A percentile compares a stretch with the other conserved stretches of the same genome.
Evolutionary conservation across 805 yeast genomes (phyloP).

Genomic region (Pichia nakasei): DNA sequence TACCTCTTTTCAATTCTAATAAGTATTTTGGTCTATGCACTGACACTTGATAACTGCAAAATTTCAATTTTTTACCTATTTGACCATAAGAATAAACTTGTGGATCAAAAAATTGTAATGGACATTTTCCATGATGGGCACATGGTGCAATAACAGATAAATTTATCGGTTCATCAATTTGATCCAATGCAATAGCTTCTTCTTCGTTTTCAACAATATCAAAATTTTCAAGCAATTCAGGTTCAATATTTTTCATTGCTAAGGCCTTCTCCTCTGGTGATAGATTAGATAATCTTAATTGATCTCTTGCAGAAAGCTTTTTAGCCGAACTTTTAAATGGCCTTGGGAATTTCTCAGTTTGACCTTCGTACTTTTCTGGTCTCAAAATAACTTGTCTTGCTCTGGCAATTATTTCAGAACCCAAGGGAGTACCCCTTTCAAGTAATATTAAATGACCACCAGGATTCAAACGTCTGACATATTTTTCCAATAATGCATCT

Average conservation of each 20-base stretch:
- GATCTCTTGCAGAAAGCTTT: constrained; percentile 3
- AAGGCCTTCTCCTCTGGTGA: constrained; percentile 13
- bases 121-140: constrained; percentile 78
- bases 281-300: constrained; percentile 6
- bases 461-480: constrained; percentile 58
- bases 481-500: constrained; percentile 53
- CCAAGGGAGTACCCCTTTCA: constrained; percentile 85
- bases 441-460: constrained; percentile 70
- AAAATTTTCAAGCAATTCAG: constrained; percentile 19
- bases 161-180: constrained; percentile 29
- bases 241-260: constrained; percentile 16
- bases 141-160: constrained; percentile 81
- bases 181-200: constrained; percentile 4
- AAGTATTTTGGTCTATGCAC: constrained; percentile 71
- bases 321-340: constrained; percentile 41
- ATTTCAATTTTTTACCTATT: constrained; percentile 51
- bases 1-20: constrained; percentile 82
- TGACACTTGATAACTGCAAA: constrained; percentile 67
- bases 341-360: constrained; percentile 58
- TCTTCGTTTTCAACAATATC: constrained; percentile 15
- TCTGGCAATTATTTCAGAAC: constrained; percentile 81
- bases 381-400: constrained; percentile 88
- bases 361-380: constrained; percentile 57
- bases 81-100: constrained; percentile 46
- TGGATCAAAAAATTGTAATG: constrained; percentile 73